These are phyloP conservation scores for Alternaria gaisen DNA, from an alignment of 2,329 filamentous ascomycete species.

Conservation along the genomic window DNA sequence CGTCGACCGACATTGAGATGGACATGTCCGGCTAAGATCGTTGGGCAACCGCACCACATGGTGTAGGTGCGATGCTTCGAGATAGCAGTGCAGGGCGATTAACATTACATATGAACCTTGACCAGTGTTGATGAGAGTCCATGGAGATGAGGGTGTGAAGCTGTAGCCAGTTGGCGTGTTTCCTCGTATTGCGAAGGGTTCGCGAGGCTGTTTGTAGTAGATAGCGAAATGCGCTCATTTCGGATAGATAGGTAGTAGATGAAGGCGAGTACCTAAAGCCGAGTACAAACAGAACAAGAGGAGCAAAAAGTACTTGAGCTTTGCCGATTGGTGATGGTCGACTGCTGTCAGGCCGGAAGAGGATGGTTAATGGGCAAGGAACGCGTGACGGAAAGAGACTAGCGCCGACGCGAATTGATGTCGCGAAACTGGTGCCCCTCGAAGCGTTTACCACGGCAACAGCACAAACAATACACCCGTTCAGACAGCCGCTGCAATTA, in stretches of 20 bases:
- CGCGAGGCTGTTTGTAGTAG: too few relatives aligned
- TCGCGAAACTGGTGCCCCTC: conserved; percentile 32
- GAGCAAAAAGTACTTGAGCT: not conserved
- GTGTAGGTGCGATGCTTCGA: not conserved
- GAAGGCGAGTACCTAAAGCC: too few relatives aligned
- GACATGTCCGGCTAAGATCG: conserved; percentile 7
- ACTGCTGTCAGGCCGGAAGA: conserved; percentile 25
- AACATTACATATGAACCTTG: not conserved
- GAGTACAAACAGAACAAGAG: not conserved
- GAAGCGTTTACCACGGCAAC: conserved; percentile 17
- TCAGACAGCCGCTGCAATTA: conserved; percentile 19
- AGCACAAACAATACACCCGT: conserved; percentile 19
- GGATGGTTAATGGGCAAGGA: conserved; percentile 25
- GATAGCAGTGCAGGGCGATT: not conserved
- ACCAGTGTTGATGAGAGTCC: not conserved
- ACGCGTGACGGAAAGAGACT: conserved; percentile 29
- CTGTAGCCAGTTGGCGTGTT: too few relatives aligned
- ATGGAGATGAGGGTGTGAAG: not conserved
- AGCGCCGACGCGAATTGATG: conserved; percentile 27
- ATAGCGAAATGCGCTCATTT: too few relatives aligned
- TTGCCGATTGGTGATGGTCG: not conserved
- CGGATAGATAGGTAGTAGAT: too few relatives aligned
- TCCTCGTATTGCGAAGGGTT: too few relatives aligned
- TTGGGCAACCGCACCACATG: not conserved
- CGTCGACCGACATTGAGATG: conserved; percentile 5